A percentile compares a stretch with the other conserved stretches of the same genome.
Conservation (phyloP, 352 stramenopile species). For the Hyaloperonospora arabidopsidis region DNA sequence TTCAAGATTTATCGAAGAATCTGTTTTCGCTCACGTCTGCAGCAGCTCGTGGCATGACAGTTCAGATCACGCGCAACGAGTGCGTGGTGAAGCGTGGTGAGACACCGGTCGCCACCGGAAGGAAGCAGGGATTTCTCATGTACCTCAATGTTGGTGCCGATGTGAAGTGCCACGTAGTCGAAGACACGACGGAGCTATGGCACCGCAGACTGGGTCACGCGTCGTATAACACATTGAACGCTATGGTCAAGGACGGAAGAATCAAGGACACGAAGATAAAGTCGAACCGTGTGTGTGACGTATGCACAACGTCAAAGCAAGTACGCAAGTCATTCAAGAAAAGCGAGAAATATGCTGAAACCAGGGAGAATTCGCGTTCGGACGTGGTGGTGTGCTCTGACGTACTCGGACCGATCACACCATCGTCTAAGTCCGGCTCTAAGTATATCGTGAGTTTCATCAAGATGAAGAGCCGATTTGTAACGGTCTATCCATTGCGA, state of each 20-base stretch:
- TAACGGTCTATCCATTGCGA: not conserved
- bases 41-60: not conserved
- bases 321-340: not conserved
- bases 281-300: not conserved
- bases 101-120: not conserved
- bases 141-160: not conserved
- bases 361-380: not conserved
- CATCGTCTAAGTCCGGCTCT: not conserved
- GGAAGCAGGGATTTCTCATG: not conserved
- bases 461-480: not conserved
- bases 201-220: not conserved
- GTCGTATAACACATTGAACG: not conserved
- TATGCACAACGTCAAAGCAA: not conserved
- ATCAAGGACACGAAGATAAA: not conserved
- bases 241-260: not conserved
- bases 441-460: slow-evolving; percentile 4
- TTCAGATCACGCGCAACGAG: not conserved
- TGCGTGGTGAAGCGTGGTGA: slow-evolving; percentile 3
- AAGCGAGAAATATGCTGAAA: not conserved
- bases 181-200: not conserved
- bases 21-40: not conserved
- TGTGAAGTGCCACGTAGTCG: not conserved
- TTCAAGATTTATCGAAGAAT: not conserved
- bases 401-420: not conserved
- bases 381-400: not conserved